Evolutionary conservation across 441 rosid species (phyloP), one percentile per base, ranked within the genome.

Genomic region (Isatis lusitanica): DNA sequence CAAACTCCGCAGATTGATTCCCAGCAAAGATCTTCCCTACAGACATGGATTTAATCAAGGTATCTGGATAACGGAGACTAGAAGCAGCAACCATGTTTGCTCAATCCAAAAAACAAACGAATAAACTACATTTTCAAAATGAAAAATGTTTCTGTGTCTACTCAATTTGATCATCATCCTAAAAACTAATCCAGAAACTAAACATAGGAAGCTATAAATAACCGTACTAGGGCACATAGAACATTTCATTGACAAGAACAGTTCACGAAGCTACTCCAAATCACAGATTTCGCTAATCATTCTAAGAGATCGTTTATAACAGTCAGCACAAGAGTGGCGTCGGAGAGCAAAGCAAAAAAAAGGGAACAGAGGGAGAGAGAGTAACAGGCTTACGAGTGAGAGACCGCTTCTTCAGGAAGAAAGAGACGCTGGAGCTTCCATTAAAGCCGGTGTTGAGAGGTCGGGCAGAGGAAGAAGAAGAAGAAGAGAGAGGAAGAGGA

Each of bases 1-100:
- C 93, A 43, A 77, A 77, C 76, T 77, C 73, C 21, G 68, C 60
- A 71, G 97, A 84, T 71, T 88, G 81, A 69, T 79, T 87, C 82
- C 84, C 88, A 80, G 89, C 88, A 73, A 80, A 81, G 68, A 86
- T 84, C 90, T 89, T 89, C 87, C 96, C 99, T 94, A 84, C 84
- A 91, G 72, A 82, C 46, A 81, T 81, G 85, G 70, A 79, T 74
- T 69, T 72, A 68, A 70, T 86, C 81, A 86, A 82, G 63, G 44
- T 18, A 65, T 17, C 58, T 63, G 53, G 46, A 26, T 17, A 31
- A 66, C 5, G 7, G 61, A 53, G 4, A 8, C 44, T 26, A 24
- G 28, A 55, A 21, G 52, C 42, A 46, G 31, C 9, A 42, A 9
- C 55, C 26, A 52, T 16, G 3, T 43, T 18, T 57, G 57, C 26